Base-by-base conservation (phyloP, 2,329 filamentous ascomycete genomes). In the Talaromyces sp. region DNA sequence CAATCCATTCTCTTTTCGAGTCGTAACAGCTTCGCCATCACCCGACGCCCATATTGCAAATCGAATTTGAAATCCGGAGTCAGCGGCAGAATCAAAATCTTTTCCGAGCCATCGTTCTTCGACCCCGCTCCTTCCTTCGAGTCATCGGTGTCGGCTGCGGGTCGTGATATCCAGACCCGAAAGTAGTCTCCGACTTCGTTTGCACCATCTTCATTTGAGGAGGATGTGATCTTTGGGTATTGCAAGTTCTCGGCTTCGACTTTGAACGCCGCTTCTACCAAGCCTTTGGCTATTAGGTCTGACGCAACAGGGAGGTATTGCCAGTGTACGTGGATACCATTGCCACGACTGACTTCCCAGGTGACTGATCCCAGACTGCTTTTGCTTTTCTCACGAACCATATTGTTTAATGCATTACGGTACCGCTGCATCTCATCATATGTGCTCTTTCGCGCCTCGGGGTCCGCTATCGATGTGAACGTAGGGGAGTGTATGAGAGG, bases 281-380 rank as follows among this genome's bases (percentile, higher is more conserved):
- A 82, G 0, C 91, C 90, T 56, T 87, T 87, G 22, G 79, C 81
- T 60, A 97, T 85, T 52, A 92, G 80, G 10, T 90, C 84, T 0
- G 85, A 81, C 0, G 90, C 86, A 0, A 96, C 82, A 0, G 95
- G 92, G 35, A 98, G 81, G 70, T 96, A 90, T 78, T 99, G 96
- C 95, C 93, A 97, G 73, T 98, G 94, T 1, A 89, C 85, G 75
- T 99, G 95, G 64, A 98, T 88, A 63, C 95, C 92, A 61, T 86
- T 86, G 4, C 83, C 84, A 60, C 93, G 89, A 74, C 89, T 94
- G 71, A 99, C 93, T 79, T 98, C 95, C 88, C 92, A 99, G 0
- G 92, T 95, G 1, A 98, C 90, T 2, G 89, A 86, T 17, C 94
- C 95, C 1, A 97, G 86, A 77, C 79, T n/a, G 82, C 79, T 72